Evolutionary conservation across 1,139 yeast species (phyloP), one percentile per base, ranked within the genome.

Genomic region (Pichia sp.): DNA sequence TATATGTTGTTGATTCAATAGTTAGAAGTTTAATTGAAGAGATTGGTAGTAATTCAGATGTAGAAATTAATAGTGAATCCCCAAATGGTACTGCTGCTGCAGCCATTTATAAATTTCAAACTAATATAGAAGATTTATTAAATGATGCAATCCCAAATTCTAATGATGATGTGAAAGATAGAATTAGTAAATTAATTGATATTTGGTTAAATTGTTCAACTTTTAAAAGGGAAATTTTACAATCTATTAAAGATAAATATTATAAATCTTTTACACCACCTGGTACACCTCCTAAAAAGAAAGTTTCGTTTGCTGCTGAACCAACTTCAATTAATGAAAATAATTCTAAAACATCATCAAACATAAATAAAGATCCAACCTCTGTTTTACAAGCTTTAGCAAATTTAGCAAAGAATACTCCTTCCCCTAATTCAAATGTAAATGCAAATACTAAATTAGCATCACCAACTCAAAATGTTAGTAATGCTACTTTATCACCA

Each of bases 171-270:
- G 81, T 79, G 56, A 72, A 73, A 63, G 87, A 79, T 52, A 92
- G 89, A 66, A 79, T 89, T 57, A 74, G 81, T 61, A 90, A 89
- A 67, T 75, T 92, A 59, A 77, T 92, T 57, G 96, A 87, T 56
- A 90, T 92, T 60, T 92, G 98, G 98, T 88, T 82, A 60, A 80
- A 88, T 57, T 86, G 92, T 35, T 81, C 79, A 45, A 85, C 96
- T 18, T 92, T 92, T 67, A 73, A 75, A 47, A 75, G 76, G 40
- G 73, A 74, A 41, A 69, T 75, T 38, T 70, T 90, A 52, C 68
- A 74, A 47, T 66, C 75, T 28, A 76, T 86, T 50, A 78, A 82
- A 64, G 66, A 71, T n/a, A 81, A 77, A 59, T 79, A 78, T 66
- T 83, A 81, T 60, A 71, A 73, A 44, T 68, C 77, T 30, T 77